These are phyloP conservation scores for Pyrenophora teres DNA, from an alignment of 2,329 filamentous ascomycete species.

Conservation along the genomic window DNA sequence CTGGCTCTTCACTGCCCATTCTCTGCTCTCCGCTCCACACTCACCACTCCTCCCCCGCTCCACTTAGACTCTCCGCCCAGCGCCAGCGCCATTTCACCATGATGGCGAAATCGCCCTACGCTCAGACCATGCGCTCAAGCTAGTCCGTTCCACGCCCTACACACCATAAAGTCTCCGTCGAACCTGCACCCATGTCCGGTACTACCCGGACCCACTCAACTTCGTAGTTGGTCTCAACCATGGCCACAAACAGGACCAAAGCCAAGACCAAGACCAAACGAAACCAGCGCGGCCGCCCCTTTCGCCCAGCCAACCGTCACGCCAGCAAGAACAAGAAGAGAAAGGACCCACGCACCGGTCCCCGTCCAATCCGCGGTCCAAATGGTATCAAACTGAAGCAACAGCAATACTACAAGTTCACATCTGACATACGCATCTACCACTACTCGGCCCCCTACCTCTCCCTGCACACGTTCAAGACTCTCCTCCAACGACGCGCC, in stretches of 20 bases:
- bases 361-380: too few relatives aligned
- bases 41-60: too few relatives aligned
- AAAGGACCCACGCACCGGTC: neutral
- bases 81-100: too few relatives aligned
- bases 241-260: neutral
- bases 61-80: too few relatives aligned
- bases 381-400: slow-evolving; percentile 5
- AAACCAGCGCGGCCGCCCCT: neutral
- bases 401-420: slow-evolving; percentile 23
- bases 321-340: neutral
- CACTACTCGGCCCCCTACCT: slow-evolving; percentile 19
- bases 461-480: slow-evolving; percentile 7
- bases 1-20: too few relatives aligned
- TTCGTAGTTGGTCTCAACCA: neutral
- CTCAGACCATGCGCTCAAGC: too few relatives aligned
- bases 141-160: too few relatives aligned
- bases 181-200: too few relatives aligned
- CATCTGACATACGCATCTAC: slow-evolving; percentile 24
- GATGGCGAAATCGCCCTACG: too few relatives aligned
- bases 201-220: neutral
- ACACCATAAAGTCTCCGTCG: neutral
- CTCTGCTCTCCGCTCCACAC: too few relatives aligned
- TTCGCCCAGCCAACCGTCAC: neutral
- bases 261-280: too few relatives aligned
- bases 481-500: neutral